A percentile compares a stretch with the other conserved stretches of the same genome.
phyloP scores from a whole-genome alignment of 2,329 filamentous ascomycete genomes.

The Huntiella bhutanensis region DNA sequence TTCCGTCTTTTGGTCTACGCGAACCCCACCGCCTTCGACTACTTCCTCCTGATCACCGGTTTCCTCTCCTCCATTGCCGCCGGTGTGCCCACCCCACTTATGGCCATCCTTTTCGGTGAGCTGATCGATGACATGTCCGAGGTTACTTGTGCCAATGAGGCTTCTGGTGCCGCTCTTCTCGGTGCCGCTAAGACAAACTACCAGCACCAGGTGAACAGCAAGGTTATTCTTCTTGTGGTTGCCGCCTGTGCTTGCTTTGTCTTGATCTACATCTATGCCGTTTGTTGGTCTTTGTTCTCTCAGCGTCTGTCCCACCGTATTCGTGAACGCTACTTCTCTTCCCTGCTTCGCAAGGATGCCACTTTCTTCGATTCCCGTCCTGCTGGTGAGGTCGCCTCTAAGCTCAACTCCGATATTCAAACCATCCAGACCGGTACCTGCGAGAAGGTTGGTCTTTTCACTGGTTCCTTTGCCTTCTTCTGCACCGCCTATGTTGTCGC shows the following conservation, averaged over 20 bases:
- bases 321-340: constrained; percentile 39
- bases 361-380: constrained; percentile 44
- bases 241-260: constrained; percentile 44
- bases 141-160: constrained; percentile 28
- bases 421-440: constrained; percentile 48
- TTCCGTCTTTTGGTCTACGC: constrained; percentile 28
- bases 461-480: constrained; percentile 45
- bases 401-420: constrained; percentile 46
- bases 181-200: constrained; percentile 15
- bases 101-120: constrained; percentile 45
- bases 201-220: constrained; percentile 30
- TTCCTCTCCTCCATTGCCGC: constrained; percentile 31
- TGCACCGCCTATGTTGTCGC: constrained; percentile 47
- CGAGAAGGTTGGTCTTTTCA: constrained; percentile 49
- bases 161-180: constrained; percentile 1
- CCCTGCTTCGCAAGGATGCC: constrained; percentile 40
- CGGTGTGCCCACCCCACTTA: constrained; percentile 43
- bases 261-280: constrained; percentile 43
- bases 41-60: constrained; percentile 24
- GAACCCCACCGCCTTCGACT: constrained; percentile 25
- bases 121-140: constrained; percentile 42
- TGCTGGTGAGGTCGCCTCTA: constrained; percentile 42
- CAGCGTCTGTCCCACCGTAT: constrained; percentile 44
- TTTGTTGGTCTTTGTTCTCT: constrained; percentile 45
- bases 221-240: constrained; percentile 43